Conservation (phyloP, 352 stramenopile genomes). For the Globisporangium mamillatum region DNA sequence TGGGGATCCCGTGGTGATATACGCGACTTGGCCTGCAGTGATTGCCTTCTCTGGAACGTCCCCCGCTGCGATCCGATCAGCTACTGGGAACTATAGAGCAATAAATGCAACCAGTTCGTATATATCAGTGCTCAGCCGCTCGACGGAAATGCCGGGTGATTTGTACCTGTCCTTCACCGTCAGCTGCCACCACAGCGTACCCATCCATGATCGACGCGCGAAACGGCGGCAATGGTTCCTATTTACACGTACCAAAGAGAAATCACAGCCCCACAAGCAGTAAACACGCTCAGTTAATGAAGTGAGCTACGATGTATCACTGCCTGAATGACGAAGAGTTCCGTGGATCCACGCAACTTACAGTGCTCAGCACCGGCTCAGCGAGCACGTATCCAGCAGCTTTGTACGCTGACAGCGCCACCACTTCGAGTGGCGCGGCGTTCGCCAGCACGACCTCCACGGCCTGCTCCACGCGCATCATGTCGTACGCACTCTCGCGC, state of each 20-base stretch:
- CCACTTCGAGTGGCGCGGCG: conserved; percentile 34
- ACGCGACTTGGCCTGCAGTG: conserved; percentile 58
- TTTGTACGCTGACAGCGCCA: conserved; percentile 29
- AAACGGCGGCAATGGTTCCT: conserved; percentile 92
- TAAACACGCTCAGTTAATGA: conserved; percentile 14
- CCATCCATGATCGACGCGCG: conserved; percentile 98
- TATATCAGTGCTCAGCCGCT: background rate
- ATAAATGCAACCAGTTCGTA: background rate
- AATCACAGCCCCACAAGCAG: conserved; percentile 6
- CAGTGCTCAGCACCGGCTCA: conserved; percentile 44
- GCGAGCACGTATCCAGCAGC: conserved; percentile 56
- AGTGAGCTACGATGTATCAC: background rate
- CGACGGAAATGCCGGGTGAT: background rate
- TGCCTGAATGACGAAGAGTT: background rate
- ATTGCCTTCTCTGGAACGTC: conserved; percentile 41
- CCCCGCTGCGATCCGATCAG: conserved; percentile 69
- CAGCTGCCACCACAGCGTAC: conserved; percentile 91
- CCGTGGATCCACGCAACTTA: conserved; percentile 9
- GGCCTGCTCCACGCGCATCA: conserved; percentile 59
- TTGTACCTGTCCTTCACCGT: conserved; percentile 65
- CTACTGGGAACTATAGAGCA: conserved; percentile 50
- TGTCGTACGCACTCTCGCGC: conserved; percentile 76
- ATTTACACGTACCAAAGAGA: background rate
- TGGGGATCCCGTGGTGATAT: conserved; percentile 95
- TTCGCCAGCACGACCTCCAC: conserved; percentile 51